Evolutionary conservation across 2,329 filamentous ascomycete species (phyloP).

Genomic region (Fonsecaea multimorphosa): DNA sequence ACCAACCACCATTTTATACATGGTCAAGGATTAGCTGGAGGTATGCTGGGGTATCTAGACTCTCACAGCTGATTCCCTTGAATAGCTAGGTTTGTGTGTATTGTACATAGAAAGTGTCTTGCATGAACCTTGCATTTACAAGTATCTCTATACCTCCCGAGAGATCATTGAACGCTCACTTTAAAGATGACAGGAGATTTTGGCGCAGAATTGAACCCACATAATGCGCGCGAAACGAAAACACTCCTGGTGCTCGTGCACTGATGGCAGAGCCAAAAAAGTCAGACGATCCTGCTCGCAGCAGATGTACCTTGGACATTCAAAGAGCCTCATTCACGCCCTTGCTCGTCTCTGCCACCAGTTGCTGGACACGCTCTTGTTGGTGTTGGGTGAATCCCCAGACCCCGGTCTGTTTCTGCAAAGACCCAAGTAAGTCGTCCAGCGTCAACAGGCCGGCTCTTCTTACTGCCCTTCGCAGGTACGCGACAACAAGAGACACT

Average conservation of each 20-base stretch:
- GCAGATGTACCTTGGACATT: neutral
- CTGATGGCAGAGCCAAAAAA: neutral
- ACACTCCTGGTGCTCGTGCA: neutral
- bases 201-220: neutral
- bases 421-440: constrained; percentile 15
- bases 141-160: neutral
- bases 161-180: neutral
- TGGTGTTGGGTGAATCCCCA: constrained; percentile 23
- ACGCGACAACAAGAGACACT: constrained; percentile 67
- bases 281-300: neutral
- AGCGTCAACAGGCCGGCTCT: constrained; percentile 18
- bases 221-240: neutral
- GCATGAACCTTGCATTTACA: neutral
- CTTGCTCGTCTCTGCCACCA: constrained; percentile 20
- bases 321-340: constrained; percentile 1
- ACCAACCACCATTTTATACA: too few relatives aligned
- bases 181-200: neutral
- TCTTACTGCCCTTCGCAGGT: constrained; percentile 56
- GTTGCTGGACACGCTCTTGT: neutral
- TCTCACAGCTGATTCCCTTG: neutral
- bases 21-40: too few relatives aligned
- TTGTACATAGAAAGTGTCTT: neutral
- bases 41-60: neutral
- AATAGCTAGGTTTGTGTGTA: too few relatives aligned
- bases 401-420: constrained; percentile 16